Evolutionary conservation across 306 rosid genomes (phyloP).

Genomic region (Benincasa hispida): DNA sequence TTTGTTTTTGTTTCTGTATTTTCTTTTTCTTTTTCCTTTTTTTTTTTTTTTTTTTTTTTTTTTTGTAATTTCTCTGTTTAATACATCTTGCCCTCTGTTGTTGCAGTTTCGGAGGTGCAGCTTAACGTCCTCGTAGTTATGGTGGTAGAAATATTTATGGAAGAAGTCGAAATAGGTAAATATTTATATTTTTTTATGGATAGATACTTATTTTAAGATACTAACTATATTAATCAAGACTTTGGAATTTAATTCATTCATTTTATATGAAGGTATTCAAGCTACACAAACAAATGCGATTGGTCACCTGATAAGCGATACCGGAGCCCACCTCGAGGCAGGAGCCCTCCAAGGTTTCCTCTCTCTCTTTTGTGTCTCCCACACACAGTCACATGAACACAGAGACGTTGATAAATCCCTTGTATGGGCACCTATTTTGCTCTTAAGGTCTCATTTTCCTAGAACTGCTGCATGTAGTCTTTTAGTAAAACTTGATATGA

Average conservation of each 20-base stretch:
- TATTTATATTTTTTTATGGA: too few species aligned
- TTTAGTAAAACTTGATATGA: too few species aligned
- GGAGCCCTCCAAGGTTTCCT: conserved; percentile 65
- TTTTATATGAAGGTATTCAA: conserved; percentile 51
- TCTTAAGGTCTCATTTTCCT: neutral
- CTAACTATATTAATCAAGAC: neutral
- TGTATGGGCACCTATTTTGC: neutral
- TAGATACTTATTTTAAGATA: too few species aligned
- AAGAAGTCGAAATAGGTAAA: too few species aligned
- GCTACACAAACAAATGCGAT: conserved; percentile 43
- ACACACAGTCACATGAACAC: neutral
- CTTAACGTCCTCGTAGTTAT: too few species aligned
- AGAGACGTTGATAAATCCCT: too few species aligned
- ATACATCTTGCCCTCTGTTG: neutral
- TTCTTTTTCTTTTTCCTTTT: too few species aligned
- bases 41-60: too few species aligned
- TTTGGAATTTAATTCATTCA: conserved; percentile 13
- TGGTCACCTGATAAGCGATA: conserved; percentile 48
- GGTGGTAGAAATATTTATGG: too few species aligned
- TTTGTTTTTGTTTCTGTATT: too few species aligned
- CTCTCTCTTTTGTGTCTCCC: conserved; percentile 9
- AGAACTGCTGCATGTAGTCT: neutral
- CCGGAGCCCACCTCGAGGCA: conserved; percentile 57
- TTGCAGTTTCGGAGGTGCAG: conserved; percentile 60
- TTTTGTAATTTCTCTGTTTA: neutral